Evolutionary conservation across 1,139 yeast genomes (phyloP).

Genomic region (Scheffersomyces segobiensis): DNA sequence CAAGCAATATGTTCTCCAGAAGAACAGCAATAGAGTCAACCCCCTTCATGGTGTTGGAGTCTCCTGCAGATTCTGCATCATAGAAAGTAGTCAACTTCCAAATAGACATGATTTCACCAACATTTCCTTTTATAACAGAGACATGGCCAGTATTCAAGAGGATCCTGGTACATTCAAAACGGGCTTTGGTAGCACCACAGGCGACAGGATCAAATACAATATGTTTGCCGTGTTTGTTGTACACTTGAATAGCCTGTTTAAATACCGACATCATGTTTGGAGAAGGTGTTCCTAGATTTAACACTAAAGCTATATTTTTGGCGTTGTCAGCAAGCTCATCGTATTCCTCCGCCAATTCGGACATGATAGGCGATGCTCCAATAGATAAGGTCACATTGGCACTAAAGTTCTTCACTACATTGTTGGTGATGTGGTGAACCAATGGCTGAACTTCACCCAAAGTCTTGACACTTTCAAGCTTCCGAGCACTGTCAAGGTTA

Average conservation of each 20-base stretch:
- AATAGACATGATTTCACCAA: constrained; percentile 69
- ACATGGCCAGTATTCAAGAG: constrained; percentile 61
- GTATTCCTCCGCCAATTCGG: constrained; percentile 72
- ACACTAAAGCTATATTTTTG: constrained; percentile 57
- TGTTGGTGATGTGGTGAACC: constrained; percentile 86
- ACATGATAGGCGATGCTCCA: constrained; percentile 91
- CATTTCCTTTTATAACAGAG: constrained; percentile 81
- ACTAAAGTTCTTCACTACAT: constrained; percentile 84
- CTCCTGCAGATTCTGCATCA: constrained; percentile 36
- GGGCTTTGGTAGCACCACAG: constrained; percentile 72
- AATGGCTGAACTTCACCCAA: constrained; percentile 45
- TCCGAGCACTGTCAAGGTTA: neutral
- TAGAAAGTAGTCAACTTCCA: constrained; percentile 32
- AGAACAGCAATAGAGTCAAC: constrained; percentile 59
- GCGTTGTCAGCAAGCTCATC: constrained; percentile 57
- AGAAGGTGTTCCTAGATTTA: constrained; percentile 79
- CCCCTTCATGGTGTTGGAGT: constrained; percentile 60
- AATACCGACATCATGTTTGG: constrained; percentile 44
- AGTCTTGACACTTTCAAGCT: constrained; percentile 4
- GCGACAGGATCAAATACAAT: constrained; percentile 91
- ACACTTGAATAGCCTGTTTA: constrained; percentile 54
- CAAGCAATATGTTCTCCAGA: constrained; percentile 26
- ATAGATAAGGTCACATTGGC: constrained; percentile 87
- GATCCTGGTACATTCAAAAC: constrained; percentile 49
- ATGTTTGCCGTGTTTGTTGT: constrained; percentile 59